Percentiles rank a stretch among this genome's conserved stretches.
These are phyloP conservation scores for Leccinum fuscescens DNA, from an alignment of 1,284 basidiomycete genomes.

Conservation along the genomic window DNA sequence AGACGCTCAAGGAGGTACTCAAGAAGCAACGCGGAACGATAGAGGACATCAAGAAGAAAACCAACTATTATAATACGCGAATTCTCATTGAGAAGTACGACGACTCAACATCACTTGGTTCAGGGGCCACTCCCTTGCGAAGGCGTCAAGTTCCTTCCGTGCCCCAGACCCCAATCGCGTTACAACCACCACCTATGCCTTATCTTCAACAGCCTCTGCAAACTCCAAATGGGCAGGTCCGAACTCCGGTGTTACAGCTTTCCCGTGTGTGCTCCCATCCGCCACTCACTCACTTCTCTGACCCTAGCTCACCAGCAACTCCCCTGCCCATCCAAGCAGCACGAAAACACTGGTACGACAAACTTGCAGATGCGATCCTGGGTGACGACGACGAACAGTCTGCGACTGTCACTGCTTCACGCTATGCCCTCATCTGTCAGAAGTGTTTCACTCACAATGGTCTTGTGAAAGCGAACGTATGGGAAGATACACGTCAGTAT, in stretches of 20 bases:
- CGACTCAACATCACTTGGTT: slow-evolving; percentile 42
- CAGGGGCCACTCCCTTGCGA: slow-evolving; percentile 36
- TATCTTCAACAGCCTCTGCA: slow-evolving; percentile 20
- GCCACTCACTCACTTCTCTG: slow-evolving; percentile 3
- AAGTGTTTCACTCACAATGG: slow-evolving; percentile 95
- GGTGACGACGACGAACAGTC: slow-evolving; percentile 74
- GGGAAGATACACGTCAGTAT: slow-evolving; percentile 85
- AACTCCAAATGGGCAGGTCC: slow-evolving; percentile 24
- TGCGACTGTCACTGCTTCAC: slow-evolving; percentile 46
- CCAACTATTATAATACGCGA: slow-evolving; percentile 91
- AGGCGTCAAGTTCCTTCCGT: slow-evolving; percentile 25
- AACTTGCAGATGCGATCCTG: slow-evolving; percentile 81
- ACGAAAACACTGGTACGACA: slow-evolving; percentile 85
- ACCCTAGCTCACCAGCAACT: slow-evolving; percentile 27
- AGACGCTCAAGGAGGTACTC: slow-evolving; percentile 71
- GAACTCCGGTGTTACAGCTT: slow-evolving; percentile 34
- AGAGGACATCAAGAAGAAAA: slow-evolving; percentile 96
- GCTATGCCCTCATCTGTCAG: slow-evolving; percentile 93
- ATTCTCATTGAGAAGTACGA: slow-evolving; percentile 92
- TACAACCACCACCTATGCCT: slow-evolving; percentile 18
- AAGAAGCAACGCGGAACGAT: slow-evolving; percentile 84
- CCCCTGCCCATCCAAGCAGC: slow-evolving; percentile 52
- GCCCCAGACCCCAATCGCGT: slow-evolving; percentile 24
- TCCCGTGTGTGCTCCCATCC: slow-evolving; percentile 37
- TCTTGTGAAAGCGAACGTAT: slow-evolving; percentile 84